Evolutionary conservation across 352 stramenopile species (phyloP).

Genomic region (Globisporangium carolinianum): DNA sequence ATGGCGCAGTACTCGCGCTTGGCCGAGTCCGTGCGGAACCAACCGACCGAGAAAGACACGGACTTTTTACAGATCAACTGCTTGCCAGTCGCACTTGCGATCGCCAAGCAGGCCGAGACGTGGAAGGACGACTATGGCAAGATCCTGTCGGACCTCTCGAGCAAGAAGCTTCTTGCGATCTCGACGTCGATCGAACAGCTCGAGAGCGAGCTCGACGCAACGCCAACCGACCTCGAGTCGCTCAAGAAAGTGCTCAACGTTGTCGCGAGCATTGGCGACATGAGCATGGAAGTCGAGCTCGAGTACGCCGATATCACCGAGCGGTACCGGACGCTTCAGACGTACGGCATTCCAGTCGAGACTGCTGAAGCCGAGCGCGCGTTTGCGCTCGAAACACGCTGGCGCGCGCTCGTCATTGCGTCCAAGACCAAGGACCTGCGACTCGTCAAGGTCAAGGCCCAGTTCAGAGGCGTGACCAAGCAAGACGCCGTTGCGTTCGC

Average conservation of each 20-base stretch:
- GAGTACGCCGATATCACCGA: conserved; percentile 92
- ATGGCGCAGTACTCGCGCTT: conserved; percentile 89
- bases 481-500: conserved; percentile 86
- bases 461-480: conserved; percentile 93
- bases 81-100: conserved; percentile 79
- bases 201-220: conserved; percentile 67
- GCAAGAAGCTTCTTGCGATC: conserved; percentile 72
- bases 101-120: conserved; percentile 89
- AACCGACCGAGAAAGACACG: conserved; percentile 90
- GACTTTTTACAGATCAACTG: conserved; percentile 95
- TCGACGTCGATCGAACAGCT: conserved; percentile 73
- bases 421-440: conserved; percentile 92
- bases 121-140: conserved; percentile 94
- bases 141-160: conserved; percentile 86
- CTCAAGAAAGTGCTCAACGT: conserved; percentile 93
- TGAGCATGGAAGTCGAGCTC: conserved; percentile 93
- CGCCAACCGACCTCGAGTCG: conserved; percentile 86
- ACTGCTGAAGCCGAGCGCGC: conserved; percentile 53
- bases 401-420: conserved; percentile 71
- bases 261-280: conserved; percentile 78
- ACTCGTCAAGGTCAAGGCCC: conserved; percentile 91
- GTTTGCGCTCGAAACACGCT: conserved; percentile 76
- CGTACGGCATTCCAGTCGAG: conserved; percentile 79
- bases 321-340: conserved; percentile 83
- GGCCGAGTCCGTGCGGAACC: conserved; percentile 81